Base-by-base conservation (phyloP, 768 basidiomycete genomes). In the Mycena pura region DNA sequence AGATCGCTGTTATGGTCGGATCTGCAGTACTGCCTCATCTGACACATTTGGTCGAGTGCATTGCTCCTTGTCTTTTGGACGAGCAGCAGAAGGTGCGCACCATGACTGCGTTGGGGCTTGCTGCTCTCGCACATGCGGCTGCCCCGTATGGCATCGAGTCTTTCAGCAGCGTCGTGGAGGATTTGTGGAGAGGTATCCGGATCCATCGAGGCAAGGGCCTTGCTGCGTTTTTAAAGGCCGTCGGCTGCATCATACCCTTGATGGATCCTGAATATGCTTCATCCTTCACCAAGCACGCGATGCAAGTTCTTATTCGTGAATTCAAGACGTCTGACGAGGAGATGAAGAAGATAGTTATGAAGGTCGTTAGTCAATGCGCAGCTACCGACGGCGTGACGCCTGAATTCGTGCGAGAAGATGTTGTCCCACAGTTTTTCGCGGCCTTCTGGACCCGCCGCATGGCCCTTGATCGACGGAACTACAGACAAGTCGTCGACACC, bases 1-100 rank as follows among this genome's bases (percentile, higher is more conserved):
- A 99, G 75, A 99, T 99, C 47, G 96, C 97, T 15, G 95, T 98
- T 70, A 96, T 97, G 95, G 97, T 98, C 93, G 96, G 96, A n/a
- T 97, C 95, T 68, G 96, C 95, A 10, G 94, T 99, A 24, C 84
- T 99, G 2, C 97, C 97, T 15, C 97, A 99, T 76, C 82, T 99
- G 31, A 89, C 95, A 43, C 96, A 96, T 69, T 82, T 99, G 47
- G 96, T 99, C 27, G 93, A 96, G 61, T 95, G 96, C 65, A 93
- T 99, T 48, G 94, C 95, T 1, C 91, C 92, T 70, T 95, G 94
- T 41, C 80, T 96, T 39, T 85, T 90, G 44, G 95, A 97, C 70
- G 95, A 97, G 68, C 95, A 97, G 76, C 94, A 95, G 74, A 97
- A 97, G 71, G 95, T 97, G 51, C 83, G 93, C 65, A 97, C 93